Evolutionary conservation across 2,329 filamentous ascomycete species (phyloP), one percentile per base, ranked within the genome.

Genomic region (Aureobasidium subglaciale): DNA sequence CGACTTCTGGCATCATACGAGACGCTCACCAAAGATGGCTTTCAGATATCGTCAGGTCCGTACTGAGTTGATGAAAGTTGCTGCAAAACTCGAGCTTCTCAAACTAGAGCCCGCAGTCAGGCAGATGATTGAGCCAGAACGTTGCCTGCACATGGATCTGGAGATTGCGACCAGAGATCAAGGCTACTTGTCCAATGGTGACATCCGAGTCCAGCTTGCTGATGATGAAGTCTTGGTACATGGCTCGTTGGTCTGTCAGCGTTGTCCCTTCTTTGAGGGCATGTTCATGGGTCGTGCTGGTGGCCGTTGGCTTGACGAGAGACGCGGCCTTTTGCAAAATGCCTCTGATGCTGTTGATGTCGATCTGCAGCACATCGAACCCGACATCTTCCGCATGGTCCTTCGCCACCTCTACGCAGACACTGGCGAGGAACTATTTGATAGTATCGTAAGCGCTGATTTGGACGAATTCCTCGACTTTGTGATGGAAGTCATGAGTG

Each of bases 221-320:
- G 87, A 85, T 20, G 85, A 85, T 25, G 74, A 78, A 54, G 73
- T 90, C 30, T 74, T 76, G 13, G 85, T 87, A 1, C 93, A 99
- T 64, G 92, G 89, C 60, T 78, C 84, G 4, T 70, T 97, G 3
- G 69, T 96, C 32, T 91, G 90, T 61, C 84, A 86, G 64, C 79
- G 93, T 61, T 96, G 91, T 63, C 90, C 90, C 0, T 99, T 96
- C 77, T 99, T 99, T 61, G 78, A 92, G 60, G 88, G 87, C 1
- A 77, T 99, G 40, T 97, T 96, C 69, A 79, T 88, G 63, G 93
- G 93, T n/a, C 85, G 90, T 40, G 89, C 93, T 7, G 80, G 81
- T 37, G 93, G 93, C 0, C 81, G 82, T 62, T 99, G 93, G 93
- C 78, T 99, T 18, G 79, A 84, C 46, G 80, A 81, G 29, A 82